Conservation (phyloP, 106 monocot species). For the Allium cepa region DNA sequence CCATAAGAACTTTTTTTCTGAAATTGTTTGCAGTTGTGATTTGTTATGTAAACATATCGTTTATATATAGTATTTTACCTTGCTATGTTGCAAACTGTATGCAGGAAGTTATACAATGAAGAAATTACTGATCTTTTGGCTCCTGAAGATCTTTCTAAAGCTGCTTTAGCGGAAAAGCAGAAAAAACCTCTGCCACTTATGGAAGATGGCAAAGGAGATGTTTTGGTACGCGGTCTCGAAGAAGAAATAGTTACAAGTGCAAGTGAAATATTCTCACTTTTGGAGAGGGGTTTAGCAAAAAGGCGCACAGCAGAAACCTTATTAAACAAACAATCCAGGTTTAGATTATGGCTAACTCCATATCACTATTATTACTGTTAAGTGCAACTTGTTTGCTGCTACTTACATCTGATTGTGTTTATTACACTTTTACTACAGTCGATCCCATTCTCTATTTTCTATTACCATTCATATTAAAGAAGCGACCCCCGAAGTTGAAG, state of each 20-base stretch:
- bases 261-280: conserved; percentile 76
- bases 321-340: conserved; percentile 99
- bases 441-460: conserved; percentile 97
- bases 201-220: conserved; percentile 99
- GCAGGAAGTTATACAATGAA: conserved; percentile 97
- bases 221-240: conserved; percentile 88
- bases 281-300: conserved; percentile 92
- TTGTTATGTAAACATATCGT: no score
- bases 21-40: no score
- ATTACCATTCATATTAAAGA: conserved; percentile 99
- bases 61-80: no score
- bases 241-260: conserved; percentile 95
- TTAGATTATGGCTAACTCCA: background rate
- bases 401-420: background rate
- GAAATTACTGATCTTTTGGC: conserved; percentile 97
- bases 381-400: conserved; percentile 1
- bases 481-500: conserved; percentile 99
- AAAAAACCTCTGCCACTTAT: conserved; percentile 90
- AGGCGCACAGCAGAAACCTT: conserved; percentile 95
- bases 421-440: conserved; percentile 14
- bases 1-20: no score
- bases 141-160: conserved; percentile 86
- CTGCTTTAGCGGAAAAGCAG: conserved; percentile 68
- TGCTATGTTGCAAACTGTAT: background rate
- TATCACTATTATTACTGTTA: background rate